A percentile compares a stretch with the other conserved stretches of the same genome.
phyloP scores from a whole-genome alignment of 805 yeast genomes.

The Myxozyma vanderwaltii region DNA sequence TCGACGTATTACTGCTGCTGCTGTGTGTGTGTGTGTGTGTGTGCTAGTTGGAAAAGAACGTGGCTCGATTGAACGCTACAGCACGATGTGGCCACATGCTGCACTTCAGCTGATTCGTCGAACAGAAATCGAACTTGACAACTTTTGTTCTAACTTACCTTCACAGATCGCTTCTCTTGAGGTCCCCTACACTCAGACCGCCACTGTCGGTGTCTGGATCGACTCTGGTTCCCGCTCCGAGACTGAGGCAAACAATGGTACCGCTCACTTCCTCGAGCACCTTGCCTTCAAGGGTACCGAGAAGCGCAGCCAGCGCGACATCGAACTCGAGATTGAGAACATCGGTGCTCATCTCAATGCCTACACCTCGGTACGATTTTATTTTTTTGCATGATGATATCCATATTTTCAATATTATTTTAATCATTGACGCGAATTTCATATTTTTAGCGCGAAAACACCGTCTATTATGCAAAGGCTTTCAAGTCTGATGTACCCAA shows the following conservation, averaged over 20 bases:
- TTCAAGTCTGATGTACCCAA: conserved; percentile 76
- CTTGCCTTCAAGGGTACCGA: conserved; percentile 94
- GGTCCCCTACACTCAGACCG: conserved; percentile 85
- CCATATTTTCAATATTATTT: not conserved
- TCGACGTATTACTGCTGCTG: not conserved
- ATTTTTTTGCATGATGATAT: not conserved
- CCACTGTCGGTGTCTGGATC: conserved; percentile 98
- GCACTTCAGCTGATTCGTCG: too few species aligned
- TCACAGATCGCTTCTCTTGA: conserved; percentile 68
- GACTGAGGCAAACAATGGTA: conserved; percentile 78
- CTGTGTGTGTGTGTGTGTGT: too few species aligned
- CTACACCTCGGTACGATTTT: conserved; percentile 65
- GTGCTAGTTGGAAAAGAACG: too few species aligned
- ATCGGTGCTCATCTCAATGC: conserved; percentile 97
- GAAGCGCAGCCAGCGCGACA: conserved; percentile 72
- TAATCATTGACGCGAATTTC: not conserved
- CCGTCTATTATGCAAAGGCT: conserved; percentile 94
- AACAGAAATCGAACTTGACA: too few species aligned
- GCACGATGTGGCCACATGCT: too few species aligned
- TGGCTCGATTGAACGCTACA: not conserved
- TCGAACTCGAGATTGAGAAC: conserved; percentile 93
- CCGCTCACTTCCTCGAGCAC: conserved; percentile 97
- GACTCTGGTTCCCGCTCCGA: conserved; percentile 99
- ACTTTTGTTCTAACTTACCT: not conserved
- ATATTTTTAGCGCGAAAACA: conserved; percentile 68